These are phyloP conservation scores for Dothidotthia symphoricarpi DNA, from an alignment of 2,329 filamentous ascomycete genomes.

Conservation along the genomic window DNA sequence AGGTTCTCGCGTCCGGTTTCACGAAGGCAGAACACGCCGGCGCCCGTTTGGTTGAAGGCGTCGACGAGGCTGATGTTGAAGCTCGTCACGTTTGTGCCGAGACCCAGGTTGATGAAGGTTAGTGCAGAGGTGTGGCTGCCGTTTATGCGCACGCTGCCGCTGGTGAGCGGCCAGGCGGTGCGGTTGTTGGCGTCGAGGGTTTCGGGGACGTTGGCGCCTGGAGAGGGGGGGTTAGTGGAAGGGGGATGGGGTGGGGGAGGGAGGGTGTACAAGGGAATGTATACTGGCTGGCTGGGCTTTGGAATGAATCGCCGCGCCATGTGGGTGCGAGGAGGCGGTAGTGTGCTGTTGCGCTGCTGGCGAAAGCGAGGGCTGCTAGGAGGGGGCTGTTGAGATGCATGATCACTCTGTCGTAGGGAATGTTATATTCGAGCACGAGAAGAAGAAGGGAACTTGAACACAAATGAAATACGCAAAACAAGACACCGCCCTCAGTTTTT, in stretches of 20 bases:
- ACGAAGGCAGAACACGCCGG: constrained; percentile 49
- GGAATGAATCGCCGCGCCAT: constrained; percentile 47
- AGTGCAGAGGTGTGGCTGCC: constrained; percentile 46
- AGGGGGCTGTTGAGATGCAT: constrained; percentile 23
- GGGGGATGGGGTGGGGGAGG: background rate
- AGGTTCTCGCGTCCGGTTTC: constrained; percentile 32
- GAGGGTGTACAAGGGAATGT: constrained; percentile 40
- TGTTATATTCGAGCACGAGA: background rate
- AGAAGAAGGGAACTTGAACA: background rate
- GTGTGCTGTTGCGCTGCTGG: constrained; percentile 42
- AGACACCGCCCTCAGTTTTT: too few species aligned
- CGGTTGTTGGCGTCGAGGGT: constrained; percentile 43
- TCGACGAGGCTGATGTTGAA: constrained; percentile 49
- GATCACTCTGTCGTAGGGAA: constrained; percentile 3
- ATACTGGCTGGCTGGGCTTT: constrained; percentile 39
- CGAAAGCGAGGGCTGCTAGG: constrained; percentile 22
- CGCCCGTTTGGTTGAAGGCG: constrained; percentile 51
- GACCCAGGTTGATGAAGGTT: constrained; percentile 50
- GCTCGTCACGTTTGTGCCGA: constrained; percentile 43
- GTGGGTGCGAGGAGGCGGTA: constrained; percentile 44
- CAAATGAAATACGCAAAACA: too few species aligned
- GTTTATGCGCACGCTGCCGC: constrained; percentile 45
- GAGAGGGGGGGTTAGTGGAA: constrained; percentile 1
- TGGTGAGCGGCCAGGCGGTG: constrained; percentile 48
- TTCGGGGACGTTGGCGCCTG: constrained; percentile 44